Evolutionary conservation across 2,329 filamentous ascomycete genomes (phyloP), one percentile per base, ranked within the genome.

Genomic region (Sphaerulina musiva): DNA sequence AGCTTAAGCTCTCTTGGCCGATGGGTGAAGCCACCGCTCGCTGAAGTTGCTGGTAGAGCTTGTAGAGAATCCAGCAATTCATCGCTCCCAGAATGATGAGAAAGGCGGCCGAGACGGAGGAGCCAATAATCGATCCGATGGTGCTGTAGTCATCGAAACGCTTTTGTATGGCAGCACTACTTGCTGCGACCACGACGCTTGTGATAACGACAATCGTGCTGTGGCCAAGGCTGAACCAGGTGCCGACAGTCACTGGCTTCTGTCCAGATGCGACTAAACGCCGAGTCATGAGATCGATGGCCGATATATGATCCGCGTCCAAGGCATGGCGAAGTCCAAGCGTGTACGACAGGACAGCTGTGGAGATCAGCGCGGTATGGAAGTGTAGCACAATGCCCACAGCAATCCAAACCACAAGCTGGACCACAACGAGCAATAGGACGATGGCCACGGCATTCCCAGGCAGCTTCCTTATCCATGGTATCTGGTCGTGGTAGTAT

Each of bases 271-370:
- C 91, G 38, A 97, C 83, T 23, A 97, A 81, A 6, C 92, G 84
- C 2, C 93, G 81, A 0, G 93, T 97, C 85, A 95, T 95, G 38
- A 97, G 80, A 72, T 97, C 92, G 65, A 97, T 98, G 59, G 91
- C 92, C 40, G 82, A 83, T 60, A 88, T 88, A 68, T 97, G 93
- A 72, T 97, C 92, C n/a, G 92, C 93, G 67, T 97, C 93, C 43
- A 97, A 82, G n/a, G 92, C 92, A 76, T 97, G 92, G 41, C 92
- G 86, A 10, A 97, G 80, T 2, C 92, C 92, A 9, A 97, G 80
- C 0, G 89, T 89, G 70, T 95, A 97, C 26, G 91, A 85, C 0
- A 97, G 80, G 1, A 91, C 83, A 1, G 90, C 89, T 2, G 90
- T 85, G 1, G 87, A 87, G 47, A 91, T 82, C 58, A 96, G 79